Evolutionary conservation across 345 rosid genomes (phyloP).

Genomic region (Brassica incana): DNA sequence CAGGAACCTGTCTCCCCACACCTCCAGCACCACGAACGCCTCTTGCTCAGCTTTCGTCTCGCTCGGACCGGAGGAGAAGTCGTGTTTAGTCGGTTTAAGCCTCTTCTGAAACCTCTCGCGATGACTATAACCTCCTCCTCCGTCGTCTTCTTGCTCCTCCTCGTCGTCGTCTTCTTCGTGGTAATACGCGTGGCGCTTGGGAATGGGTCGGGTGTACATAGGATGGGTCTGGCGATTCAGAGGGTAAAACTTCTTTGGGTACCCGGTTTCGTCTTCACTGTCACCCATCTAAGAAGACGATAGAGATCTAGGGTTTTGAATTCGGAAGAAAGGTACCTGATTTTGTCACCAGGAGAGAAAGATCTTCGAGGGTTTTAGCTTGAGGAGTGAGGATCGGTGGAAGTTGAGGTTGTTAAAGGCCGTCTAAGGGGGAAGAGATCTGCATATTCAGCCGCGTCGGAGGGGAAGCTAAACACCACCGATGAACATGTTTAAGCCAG

Average conservation of each 20-base stretch:
- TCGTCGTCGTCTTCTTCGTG: slow-evolving; percentile 26
- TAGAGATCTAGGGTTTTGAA: neutral
- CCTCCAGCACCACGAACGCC: slow-evolving; percentile 74
- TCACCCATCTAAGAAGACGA: slow-evolving; percentile 41
- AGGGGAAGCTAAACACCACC: neutral
- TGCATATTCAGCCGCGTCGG: neutral
- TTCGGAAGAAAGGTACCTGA: neutral
- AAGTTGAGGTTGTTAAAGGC: neutral
- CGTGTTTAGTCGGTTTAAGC: slow-evolving; percentile 75
- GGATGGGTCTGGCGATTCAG: neutral
- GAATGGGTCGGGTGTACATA: slow-evolving; percentile 24
- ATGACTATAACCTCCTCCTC: slow-evolving; percentile 36
- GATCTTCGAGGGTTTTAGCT: neutral
- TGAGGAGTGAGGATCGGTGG: neutral
- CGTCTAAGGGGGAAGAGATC: neutral
- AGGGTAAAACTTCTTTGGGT: slow-evolving; percentile 56
- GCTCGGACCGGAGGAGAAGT: slow-evolving; percentile 59
- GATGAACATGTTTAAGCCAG: neutral
- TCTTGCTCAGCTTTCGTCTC: slow-evolving; percentile 52
- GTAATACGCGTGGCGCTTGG: slow-evolving; percentile 40
- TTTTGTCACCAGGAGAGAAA: neutral
- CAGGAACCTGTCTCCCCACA: slow-evolving; percentile 91
- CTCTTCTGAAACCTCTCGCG: slow-evolving; percentile 67
- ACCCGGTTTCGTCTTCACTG: slow-evolving; percentile 69
- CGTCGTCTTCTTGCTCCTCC: slow-evolving; percentile 13